Percentiles rank a stretch among this genome's conserved stretches.
Evolutionary conservation across 2,329 filamentous ascomycete genomes (phyloP).

Genomic region (Alternaria consortialis): DNA sequence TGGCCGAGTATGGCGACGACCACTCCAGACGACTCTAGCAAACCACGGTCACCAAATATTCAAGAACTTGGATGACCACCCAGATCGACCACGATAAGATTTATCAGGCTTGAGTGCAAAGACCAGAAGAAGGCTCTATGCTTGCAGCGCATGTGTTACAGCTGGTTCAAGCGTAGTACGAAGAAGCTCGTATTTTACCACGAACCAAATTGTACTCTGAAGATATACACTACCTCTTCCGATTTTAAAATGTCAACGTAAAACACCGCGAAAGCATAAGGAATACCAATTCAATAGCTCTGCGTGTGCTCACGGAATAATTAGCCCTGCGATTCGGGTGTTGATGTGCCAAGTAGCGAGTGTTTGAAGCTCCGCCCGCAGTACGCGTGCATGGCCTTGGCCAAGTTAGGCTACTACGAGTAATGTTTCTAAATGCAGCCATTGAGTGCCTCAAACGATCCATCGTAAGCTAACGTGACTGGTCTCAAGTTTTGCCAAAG

Average conservation of each 20-base stretch:
- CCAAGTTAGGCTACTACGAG: conserved; percentile 5
- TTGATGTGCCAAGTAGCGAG: conserved; percentile 6
- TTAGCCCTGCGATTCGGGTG: neutral
- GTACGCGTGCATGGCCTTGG: conserved; percentile 6
- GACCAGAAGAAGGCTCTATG: no score
- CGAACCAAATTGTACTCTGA: neutral
- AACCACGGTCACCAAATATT: neutral
- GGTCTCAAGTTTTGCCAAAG: neutral
- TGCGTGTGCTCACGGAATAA: neutral
- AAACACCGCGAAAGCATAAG: neutral
- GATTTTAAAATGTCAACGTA: neutral
- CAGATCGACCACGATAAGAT: no score
- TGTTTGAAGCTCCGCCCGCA: conserved; percentile 12
- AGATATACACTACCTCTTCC: neutral
- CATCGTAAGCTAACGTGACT: conserved; percentile 2
- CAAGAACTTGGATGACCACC: no score
- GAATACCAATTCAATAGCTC: neutral
- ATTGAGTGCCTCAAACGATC: conserved; percentile 5
- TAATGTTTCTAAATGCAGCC: conserved; percentile 1
- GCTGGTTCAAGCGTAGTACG: neutral
- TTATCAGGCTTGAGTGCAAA: no score
- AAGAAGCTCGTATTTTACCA: neutral
- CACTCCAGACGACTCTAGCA: neutral
- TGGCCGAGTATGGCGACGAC: neutral
- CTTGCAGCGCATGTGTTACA: neutral